Percentiles rank a stretch among this genome's conserved stretches.
phyloP scores from a whole-genome alignment of 1,139 yeast species.

The Debaryomyces udenii region DNA sequence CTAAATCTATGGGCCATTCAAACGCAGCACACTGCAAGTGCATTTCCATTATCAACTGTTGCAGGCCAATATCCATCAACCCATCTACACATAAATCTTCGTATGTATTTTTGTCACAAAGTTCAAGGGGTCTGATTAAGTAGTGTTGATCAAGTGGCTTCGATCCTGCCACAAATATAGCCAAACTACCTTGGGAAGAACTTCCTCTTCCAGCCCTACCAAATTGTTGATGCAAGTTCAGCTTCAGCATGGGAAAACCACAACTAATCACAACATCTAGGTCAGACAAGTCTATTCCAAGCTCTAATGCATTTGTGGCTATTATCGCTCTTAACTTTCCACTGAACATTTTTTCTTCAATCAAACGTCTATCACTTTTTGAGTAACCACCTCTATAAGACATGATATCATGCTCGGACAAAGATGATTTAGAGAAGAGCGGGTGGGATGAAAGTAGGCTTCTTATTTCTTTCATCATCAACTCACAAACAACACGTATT shows the following conservation, averaged over 20 bases:
- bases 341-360: conserved; percentile 86
- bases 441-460: conserved; percentile 36
- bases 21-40: conserved; percentile 95
- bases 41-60: conserved; percentile 58
- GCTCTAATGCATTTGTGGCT: conserved; percentile 92
- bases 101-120: conserved; percentile 48
- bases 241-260: conserved; percentile 87
- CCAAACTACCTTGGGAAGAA: conserved; percentile 64
- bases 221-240: conserved; percentile 91
- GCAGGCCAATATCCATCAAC: conserved; percentile 37
- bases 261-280: conserved; percentile 89
- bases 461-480: conserved; percentile 81
- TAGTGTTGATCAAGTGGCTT: conserved; percentile 88
- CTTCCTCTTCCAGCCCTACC: conserved; percentile 93
- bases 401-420: conserved; percentile 69
- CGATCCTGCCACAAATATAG: conserved; percentile 80
- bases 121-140: conserved; percentile 65
- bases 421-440: conserved; percentile 31
- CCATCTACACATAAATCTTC: conserved; percentile 50
- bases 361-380: conserved; percentile 77
- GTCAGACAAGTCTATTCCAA: conserved; percentile 93
- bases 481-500: conserved; percentile 82
- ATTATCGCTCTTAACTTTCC: conserved; percentile 84
- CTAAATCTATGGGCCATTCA: conserved; percentile 66
- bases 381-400: conserved; percentile 96